Evolutionary conservation across 495 filamentous ascomycete species (phyloP).

Genomic region (Penicillium coffeae): DNA sequence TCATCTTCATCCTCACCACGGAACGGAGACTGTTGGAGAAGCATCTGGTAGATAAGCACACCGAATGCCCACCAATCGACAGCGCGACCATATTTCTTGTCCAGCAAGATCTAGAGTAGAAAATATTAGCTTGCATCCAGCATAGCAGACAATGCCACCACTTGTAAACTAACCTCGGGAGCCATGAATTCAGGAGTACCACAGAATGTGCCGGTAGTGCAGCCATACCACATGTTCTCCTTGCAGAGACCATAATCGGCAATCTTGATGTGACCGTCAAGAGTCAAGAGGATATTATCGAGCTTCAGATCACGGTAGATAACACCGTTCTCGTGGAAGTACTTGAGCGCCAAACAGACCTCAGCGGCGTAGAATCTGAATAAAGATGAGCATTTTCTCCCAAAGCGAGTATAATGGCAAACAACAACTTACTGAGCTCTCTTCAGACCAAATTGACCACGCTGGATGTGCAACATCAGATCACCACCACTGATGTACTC

Average conservation of each 20-base stretch:
- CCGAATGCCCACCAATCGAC: conserved; percentile 99
- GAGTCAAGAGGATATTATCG: conserved; percentile 93
- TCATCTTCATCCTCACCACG: conserved; percentile 98
- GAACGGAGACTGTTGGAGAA: conserved; percentile 98
- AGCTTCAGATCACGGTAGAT: conserved; percentile 99
- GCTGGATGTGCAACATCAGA: conserved; percentile 98
- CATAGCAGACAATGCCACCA: not conserved
- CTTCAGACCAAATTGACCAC: conserved; percentile 92
- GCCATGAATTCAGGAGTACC: conserved; percentile 99
- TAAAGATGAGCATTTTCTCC: not conserved
- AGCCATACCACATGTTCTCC: conserved; percentile 99
- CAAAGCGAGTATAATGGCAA: conserved; percentile 1
- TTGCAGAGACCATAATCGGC: conserved; percentile 98
- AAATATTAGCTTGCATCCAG: conserved; percentile 12
- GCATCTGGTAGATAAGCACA: conserved; percentile 99
- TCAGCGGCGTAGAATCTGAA: conserved; percentile 95
- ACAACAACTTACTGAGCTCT: conserved; percentile 75
- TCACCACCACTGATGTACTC: conserved; percentile 99
- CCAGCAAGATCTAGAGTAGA: conserved; percentile 75
- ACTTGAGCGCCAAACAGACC: conserved; percentile 95
- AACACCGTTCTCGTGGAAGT: conserved; percentile 99
- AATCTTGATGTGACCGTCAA: conserved; percentile 98
- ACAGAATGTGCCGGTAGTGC: conserved; percentile 96
- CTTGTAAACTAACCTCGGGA: conserved; percentile 67
- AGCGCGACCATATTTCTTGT: conserved; percentile 98